Conservation (phyloP, 73 alveolate species). For the Paramecium octaurelia region DNA sequence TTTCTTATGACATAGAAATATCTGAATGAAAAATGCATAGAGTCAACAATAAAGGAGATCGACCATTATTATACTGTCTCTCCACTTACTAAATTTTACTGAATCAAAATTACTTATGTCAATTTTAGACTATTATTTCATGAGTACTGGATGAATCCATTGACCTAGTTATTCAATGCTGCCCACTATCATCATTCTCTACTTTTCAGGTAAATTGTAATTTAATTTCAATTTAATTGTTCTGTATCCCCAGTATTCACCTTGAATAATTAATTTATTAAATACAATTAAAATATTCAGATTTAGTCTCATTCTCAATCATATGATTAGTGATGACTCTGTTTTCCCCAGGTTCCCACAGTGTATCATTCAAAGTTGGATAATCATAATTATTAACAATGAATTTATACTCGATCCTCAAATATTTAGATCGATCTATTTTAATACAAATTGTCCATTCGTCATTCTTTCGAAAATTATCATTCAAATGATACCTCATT, state of each 20-base stretch:
- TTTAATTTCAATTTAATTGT: conserved; percentile 31
- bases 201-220: background rate
- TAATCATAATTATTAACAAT: background rate
- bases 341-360: conserved; percentile 40
- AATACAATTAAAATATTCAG: background rate
- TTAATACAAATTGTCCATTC: conserved; percentile 6
- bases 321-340: background rate
- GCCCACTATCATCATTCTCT: conserved; percentile 36
- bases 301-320: background rate
- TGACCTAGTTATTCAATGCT: background rate
- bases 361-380: background rate
- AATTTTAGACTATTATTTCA: background rate
- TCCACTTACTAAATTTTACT: background rate
- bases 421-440: background rate
- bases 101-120: background rate
- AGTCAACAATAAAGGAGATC: background rate
- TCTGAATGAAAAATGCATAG: background rate
- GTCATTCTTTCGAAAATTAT: background rate
- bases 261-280: background rate
- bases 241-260: conserved; percentile 23
- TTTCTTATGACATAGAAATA: conserved; percentile 30
- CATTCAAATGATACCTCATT: background rate
- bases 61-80: background rate
- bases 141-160: background rate
- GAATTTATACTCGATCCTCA: conserved; percentile 12